Percentiles rank a stretch among this genome's conserved stretches.
phyloP scores from a whole-genome alignment of 495 filamentous ascomycete species.

The Annulohypoxylon nitens region DNA sequence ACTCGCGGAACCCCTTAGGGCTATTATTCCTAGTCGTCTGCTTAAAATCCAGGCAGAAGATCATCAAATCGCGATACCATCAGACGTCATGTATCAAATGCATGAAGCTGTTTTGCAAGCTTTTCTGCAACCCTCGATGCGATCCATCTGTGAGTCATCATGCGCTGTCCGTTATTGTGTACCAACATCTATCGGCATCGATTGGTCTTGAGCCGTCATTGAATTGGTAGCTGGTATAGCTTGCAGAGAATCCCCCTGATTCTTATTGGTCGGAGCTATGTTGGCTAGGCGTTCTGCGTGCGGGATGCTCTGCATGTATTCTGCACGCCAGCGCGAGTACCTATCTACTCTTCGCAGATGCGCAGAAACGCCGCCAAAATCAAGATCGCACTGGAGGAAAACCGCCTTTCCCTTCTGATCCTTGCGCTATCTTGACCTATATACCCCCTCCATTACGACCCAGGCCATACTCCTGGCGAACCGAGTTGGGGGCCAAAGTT shows the following conservation, averaged over 20 bases:
- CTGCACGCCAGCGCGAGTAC: constrained; percentile 39
- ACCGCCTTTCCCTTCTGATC: constrained; percentile 2
- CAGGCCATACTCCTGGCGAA: constrained; percentile 24
- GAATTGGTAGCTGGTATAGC: constrained; percentile 21
- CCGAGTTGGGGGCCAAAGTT: constrained; percentile 29
- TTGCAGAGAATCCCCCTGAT: constrained; percentile 18
- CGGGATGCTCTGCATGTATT: constrained; percentile 13
- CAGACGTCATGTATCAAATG: constrained; percentile 38
- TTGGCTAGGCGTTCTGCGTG: constrained; percentile 37
- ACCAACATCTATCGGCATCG: constrained; percentile 6
- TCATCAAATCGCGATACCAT: constrained; percentile 18
- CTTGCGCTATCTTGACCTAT: constrained; percentile 38
- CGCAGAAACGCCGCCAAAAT: constrained; percentile 35
- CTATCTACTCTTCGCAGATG: constrained; percentile 36
- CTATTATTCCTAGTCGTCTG: background rate
- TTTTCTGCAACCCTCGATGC: constrained; percentile 35
- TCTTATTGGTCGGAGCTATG: constrained; percentile 29
- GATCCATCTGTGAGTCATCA: constrained; percentile 43
- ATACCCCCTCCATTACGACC: constrained; percentile 33
- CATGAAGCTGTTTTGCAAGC: background rate
- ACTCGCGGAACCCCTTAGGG: background rate
- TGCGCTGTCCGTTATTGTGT: constrained; percentile 23
- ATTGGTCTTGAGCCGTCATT: constrained; percentile 29
- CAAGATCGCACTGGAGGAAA: constrained; percentile 43
- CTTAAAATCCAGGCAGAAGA: constrained; percentile 3